Percentiles rank a stretch among this genome's conserved stretches.
These are phyloP conservation scores for Scenedesmus sp. DNA, from an alignment of 163 green algal species.

Conservation along the genomic window DNA sequence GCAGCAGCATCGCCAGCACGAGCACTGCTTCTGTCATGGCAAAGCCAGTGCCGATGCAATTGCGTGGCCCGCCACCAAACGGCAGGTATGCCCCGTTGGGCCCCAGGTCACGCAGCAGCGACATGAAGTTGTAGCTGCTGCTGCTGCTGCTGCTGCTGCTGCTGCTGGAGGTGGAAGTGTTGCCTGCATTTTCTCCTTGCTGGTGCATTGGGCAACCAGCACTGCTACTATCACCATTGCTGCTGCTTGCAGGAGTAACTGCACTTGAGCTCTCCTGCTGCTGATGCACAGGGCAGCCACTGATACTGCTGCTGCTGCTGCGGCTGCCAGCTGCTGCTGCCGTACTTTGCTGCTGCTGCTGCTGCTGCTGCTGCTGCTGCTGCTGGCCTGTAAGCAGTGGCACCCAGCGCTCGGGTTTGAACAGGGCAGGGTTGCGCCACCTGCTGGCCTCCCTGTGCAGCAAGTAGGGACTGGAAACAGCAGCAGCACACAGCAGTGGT, in stretches of 20 bases:
- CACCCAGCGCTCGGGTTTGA: constrained; percentile 82
- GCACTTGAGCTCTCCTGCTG: not conserved
- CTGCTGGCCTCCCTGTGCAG: constrained; percentile 77
- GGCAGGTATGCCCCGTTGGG: constrained; percentile 84
- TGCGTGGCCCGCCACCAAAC: constrained; percentile 88
- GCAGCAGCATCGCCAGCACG: constrained; percentile 79
- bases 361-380: constrained; percentile 2
- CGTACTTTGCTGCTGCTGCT: constrained; percentile 7
- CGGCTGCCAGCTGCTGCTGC: not conserved
- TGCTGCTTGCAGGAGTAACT: not conserved
- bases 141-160: constrained; percentile 15
- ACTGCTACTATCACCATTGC: not conserved
- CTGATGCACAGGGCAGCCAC: constrained; percentile 18
- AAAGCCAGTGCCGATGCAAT: constrained; percentile 94
- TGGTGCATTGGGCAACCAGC: constrained; percentile 5
- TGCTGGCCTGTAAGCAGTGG: constrained; percentile 13
- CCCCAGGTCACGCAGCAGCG: constrained; percentile 74
- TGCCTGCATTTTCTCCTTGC: too few relatives aligned
- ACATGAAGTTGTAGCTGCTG: constrained; percentile 51
- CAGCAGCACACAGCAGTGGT: not conserved
- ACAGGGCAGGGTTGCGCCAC: constrained; percentile 71
- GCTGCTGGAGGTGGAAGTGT: too few relatives aligned
- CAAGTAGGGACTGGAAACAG: constrained; percentile 76
- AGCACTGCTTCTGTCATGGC: constrained; percentile 90
- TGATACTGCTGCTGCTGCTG: constrained; percentile 1